Evolutionary conservation across 2,329 filamentous ascomycete genomes (phyloP), one percentile per base, ranked within the genome.

Genomic region (Allantophomopsis cytisporea): DNA sequence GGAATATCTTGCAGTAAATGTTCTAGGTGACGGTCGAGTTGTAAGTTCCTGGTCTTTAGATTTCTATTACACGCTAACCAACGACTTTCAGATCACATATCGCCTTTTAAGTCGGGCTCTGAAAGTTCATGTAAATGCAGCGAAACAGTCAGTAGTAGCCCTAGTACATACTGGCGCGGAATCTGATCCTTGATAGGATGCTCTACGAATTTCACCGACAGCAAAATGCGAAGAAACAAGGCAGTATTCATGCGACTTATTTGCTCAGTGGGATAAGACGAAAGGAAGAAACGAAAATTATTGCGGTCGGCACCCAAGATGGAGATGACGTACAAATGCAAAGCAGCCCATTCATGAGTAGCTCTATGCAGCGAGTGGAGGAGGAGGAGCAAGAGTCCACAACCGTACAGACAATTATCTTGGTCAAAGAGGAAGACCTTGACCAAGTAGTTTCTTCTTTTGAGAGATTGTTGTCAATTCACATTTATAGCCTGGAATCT

Each of bases 161-260:
- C 23, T 12, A 8, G 11, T 28, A 12, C 7, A 28, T 28, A 12
- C 4, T 28, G 8, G 23, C 11, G 11, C 11, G 8, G 11, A 28
- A 12, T 28, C 23, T 28, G 23, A 28, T 10, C 23, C 23, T 42
- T 46, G n/a, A 14, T 39, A 94, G 81, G 58, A 93, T 91, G 73
- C 75, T 88, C 13, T 93, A 76, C 60, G 83, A 94, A 23, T 96
- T 94, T 49, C 76, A 95, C 57, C 68, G 71, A 45, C 73, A 69
- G 41, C 83, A 94, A 55, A 94, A 87, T 58, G 68, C 65, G 40
- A 84, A 81, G 58, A 81, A 77, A 44, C 69, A 82, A 0, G 72
- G 76, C 16, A 80, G 76, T 18, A 67, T 95, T n/a, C 76, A 93
- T 61, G 91, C 89, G 35, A 95, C 87, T n/a, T 98, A 95, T 60